Base-by-base conservation (phyloP, 1,139 yeast genomes). In the Saccharomycopsis crataegensis region DNA sequence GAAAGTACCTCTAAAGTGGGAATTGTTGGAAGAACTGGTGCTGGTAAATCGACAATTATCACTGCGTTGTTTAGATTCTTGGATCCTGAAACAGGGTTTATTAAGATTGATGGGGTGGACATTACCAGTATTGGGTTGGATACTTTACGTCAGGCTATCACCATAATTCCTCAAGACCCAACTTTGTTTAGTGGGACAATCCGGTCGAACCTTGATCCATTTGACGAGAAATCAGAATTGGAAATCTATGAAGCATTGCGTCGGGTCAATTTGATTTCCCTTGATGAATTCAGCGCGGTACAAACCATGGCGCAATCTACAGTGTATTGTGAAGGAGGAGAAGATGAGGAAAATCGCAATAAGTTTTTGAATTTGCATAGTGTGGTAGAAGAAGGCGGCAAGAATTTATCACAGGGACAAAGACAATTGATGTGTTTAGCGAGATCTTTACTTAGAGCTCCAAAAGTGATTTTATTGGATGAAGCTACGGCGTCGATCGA, bases 401-500 rank as follows among this genome's bases (percentile, higher is more conserved):
- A 78, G 54, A 93, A 93, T 67, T 76, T 93, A 63, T 91, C 98
- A 0, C 98, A 91, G 69, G 99, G 99, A 61, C 97, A 93, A 70
- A 80, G 97, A 64, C 99, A 93, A 71, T 77, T 93, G 63, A 79
- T 91, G 75, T 93, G 98, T 72, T 76, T 93, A 59, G 96, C 96
- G 1, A 79, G 99, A 67, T 88, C 98, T 0, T 74, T 93, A 60
- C 76, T 93, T 61, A 86, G 86, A 68, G 75, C 84, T 53, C 97
- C 98, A 36, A 89, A 87, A 70, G 84, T 91, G 52, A 81, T 93
- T 62, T 73, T 93, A 60, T 76, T 93, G 60, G 98, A 93, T 67
- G 99, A 93, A 72, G 97, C 98, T 1, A 93, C 98, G 22, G 96
- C 96, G 2, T 89, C 97, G 0, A 90, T 93, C 64, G 98, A 93